phyloP scores from a whole-genome alignment of 805 yeast genomes.

The Pichia paraexigua region DNA sequence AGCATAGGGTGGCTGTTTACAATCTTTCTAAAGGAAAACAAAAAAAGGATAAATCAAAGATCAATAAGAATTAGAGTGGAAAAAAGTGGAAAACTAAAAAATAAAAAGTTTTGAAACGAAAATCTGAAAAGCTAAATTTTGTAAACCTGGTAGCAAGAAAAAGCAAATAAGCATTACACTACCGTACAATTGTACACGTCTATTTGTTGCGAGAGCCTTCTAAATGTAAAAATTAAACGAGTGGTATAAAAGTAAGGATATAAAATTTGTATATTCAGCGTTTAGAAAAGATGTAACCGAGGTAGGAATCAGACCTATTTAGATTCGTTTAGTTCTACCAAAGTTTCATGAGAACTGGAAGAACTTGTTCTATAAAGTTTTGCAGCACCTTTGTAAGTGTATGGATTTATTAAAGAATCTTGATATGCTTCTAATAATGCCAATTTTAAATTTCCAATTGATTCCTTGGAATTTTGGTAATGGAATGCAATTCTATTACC shows the following conservation, averaged over 20 bases:
- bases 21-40: too few relatives aligned
- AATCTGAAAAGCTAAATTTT: too few relatives aligned
- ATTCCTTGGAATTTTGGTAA: constrained; percentile 49
- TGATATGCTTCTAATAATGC: constrained; percentile 53
- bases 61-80: too few relatives aligned
- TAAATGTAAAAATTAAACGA: background rate
- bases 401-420: constrained; percentile 47
- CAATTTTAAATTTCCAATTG: constrained; percentile 48
- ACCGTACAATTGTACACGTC: too few relatives aligned
- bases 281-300: background rate
- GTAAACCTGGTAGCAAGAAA: background rate
- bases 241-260: background rate
- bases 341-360: background rate
- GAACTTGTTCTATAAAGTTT: constrained; percentile 13
- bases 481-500: constrained; percentile 82
- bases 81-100: too few relatives aligned
- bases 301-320: background rate
- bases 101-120: background rate
- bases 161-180: too few relatives aligned
- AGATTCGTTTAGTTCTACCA: background rate
- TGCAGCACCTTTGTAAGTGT: constrained; percentile 16
- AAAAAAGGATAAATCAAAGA: too few relatives aligned
- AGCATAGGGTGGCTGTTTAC: background rate
- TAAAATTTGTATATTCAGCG: background rate
- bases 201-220: background rate